Base-by-base conservation (phyloP, 1,284 basidiomycete species). In the Xanthoconium separans region DNA sequence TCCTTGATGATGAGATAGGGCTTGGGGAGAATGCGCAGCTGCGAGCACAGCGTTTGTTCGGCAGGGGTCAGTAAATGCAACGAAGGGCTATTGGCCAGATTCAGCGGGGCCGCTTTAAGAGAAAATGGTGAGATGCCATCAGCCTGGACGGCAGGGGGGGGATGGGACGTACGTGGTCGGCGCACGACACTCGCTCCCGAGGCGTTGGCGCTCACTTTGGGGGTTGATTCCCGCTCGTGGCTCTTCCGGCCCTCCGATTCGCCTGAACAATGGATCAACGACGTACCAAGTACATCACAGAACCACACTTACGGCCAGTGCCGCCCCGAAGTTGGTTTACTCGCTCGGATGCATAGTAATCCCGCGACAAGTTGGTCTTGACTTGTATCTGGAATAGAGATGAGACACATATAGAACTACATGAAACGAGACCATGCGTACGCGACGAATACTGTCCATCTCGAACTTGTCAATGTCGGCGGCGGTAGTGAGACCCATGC, bases 1-100 rank as follows among this genome's bases (percentile, higher is more conserved):
- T 96, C 93, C 70, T 97, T 97, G 75, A 97, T 91, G 54, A 89
- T 83, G 44, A 97, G 83, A 71, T 95, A 98, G 2, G 94, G 92
- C 64, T 93, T 92, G 0, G 95, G 95, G 37, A 96, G 78, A 55
- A 97, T 93, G 6, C 93, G 87, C 16, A 97, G 78, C 51, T 83
- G 81, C 4, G 92, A 91, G 70, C 95, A 97, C n/a, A 98, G 83
- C 0, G 81, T 78, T 71, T 94, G 90, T 73, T 97, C 95, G 27
- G 87, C 86, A 6, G 85, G 79, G 1, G 91, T 91, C 59, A 98
- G 86, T 12, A 98, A 81, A 65, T 96, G 92, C 11, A 96, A 76
- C 2, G 87, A 90, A 4, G 89, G 89, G 61, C 89, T 89, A 67
- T 93, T 93, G 42, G 91, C 87, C 46, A 95, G 82, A 67, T 94